Conservation (phyloP, 2,329 filamentous ascomycete genomes). For the Metarhizium album region DNA sequence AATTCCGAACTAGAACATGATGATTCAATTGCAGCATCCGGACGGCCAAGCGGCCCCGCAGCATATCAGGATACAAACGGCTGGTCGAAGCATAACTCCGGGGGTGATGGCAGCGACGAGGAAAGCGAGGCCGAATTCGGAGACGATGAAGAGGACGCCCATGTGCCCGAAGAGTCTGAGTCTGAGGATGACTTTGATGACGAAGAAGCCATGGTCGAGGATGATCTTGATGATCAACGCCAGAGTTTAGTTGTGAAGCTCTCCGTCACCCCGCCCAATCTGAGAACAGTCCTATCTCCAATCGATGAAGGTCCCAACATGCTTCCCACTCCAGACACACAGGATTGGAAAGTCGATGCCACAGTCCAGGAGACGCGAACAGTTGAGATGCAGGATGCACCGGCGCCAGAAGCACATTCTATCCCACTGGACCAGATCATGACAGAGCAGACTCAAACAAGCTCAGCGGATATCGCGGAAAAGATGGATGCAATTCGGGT, state of each 20-base stretch:
- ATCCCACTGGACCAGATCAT: slow-evolving; percentile 3
- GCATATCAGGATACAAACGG: slow-evolving; percentile 39
- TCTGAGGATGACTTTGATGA: slow-evolving; percentile 51
- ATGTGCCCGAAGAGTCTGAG: slow-evolving; percentile 50
- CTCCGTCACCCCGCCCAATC: slow-evolving; percentile 35
- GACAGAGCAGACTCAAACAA: slow-evolving; percentile 7
- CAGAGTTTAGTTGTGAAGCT: slow-evolving; percentile 69
- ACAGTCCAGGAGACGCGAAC: slow-evolving; percentile 8
- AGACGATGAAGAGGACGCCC: slow-evolving; percentile 61
- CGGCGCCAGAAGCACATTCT: background rate
- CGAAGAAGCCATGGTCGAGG: slow-evolving; percentile 43
- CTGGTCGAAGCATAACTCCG: slow-evolving; percentile 27
- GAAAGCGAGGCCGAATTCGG: slow-evolving; percentile 66
- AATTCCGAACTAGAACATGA: slow-evolving; percentile 29
- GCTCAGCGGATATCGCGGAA: slow-evolving; percentile 9
- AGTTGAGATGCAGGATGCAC: slow-evolving; percentile 18
- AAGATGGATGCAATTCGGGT: background rate
- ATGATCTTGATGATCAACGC: slow-evolving; percentile 35
- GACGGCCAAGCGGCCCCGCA: slow-evolving; percentile 40
- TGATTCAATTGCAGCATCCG: slow-evolving; percentile 30
- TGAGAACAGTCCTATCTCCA: slow-evolving; percentile 19
- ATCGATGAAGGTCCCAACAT: slow-evolving; percentile 13
- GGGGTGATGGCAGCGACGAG: slow-evolving; percentile 43
- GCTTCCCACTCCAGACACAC: slow-evolving; percentile 12
- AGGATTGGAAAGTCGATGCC: slow-evolving; percentile 10